Percentiles rank a stretch among this genome's conserved stretches.
phyloP scores from a whole-genome alignment of 257 asterid species.

The Solanum corneliomulleri region DNA sequence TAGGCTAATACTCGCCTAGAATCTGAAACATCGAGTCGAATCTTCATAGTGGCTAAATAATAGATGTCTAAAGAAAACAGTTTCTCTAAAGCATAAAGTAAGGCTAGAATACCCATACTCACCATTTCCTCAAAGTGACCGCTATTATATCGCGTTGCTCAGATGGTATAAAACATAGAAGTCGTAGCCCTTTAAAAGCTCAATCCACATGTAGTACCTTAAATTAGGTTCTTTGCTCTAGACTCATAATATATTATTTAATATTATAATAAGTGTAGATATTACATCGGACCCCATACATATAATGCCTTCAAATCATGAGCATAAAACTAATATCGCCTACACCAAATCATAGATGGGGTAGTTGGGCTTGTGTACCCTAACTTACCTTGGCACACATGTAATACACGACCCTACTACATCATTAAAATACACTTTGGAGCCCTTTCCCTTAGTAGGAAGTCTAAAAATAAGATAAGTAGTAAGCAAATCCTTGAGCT shows the following conservation, averaged over 20 bases:
- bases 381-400: background rate
- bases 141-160: too few relatives aligned
- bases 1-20: background rate
- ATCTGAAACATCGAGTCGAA: background rate
- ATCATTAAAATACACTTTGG: background rate
- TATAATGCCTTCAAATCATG: background rate
- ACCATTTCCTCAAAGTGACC: background rate
- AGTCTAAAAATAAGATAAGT: too few relatives aligned
- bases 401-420: background rate
- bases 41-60: background rate
- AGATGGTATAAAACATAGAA: background rate
- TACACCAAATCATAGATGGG: background rate
- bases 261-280: background rate
- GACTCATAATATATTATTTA: too few relatives aligned
- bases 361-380: background rate
- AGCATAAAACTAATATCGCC: background rate
- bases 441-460: background rate
- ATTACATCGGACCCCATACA: background rate
- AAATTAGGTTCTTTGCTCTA: background rate
- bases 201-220: background rate
- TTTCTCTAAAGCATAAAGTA: too few relatives aligned
- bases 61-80: background rate
- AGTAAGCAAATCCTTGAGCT: background rate
- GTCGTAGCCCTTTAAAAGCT: background rate
- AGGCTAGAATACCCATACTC: background rate